A percentile compares a stretch with the other conserved stretches of the same genome.
Conservation (phyloP, 2,329 filamentous ascomycete species). For the Sphaerulina populicola region DNA sequence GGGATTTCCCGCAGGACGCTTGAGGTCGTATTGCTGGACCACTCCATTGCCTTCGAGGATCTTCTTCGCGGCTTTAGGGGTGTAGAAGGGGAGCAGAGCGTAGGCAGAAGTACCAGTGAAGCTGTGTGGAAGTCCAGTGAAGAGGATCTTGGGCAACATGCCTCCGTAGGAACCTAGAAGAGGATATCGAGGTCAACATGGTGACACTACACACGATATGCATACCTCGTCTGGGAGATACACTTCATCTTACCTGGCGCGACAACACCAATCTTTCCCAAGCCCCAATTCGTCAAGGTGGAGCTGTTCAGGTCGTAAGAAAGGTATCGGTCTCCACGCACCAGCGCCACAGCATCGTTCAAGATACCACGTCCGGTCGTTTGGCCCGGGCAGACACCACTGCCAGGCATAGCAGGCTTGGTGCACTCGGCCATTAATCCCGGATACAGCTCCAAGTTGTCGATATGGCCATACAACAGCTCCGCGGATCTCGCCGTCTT, state of each 20-base stretch:
- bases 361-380: conserved; percentile 42
- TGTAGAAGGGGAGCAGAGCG: conserved; percentile 46
- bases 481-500: conserved; percentile 35
- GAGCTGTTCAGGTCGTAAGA: conserved; percentile 44
- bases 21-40: conserved; percentile 41
- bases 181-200: not conserved
- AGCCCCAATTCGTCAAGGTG: conserved; percentile 46
- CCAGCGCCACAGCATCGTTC: conserved; percentile 42
- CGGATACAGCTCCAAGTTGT: conserved; percentile 52
- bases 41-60: conserved; percentile 44
- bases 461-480: conserved; percentile 45
- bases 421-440: conserved; percentile 50
- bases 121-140: conserved; percentile 41
- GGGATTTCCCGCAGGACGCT: conserved; percentile 29
- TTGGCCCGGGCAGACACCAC: conserved; percentile 41
- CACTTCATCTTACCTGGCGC: conserved; percentile 18
- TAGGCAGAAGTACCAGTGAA: conserved; percentile 45
- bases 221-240: not conserved
- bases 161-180: conserved; percentile 24
- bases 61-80: conserved; percentile 40
- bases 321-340: conserved; percentile 42
- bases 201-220: not conserved
- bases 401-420: conserved; percentile 45
- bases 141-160: conserved; percentile 40
- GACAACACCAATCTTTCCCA: conserved; percentile 42